Base-by-base conservation (phyloP, 176 grass and related monocot species). In the Raddia distichophylla region DNA sequence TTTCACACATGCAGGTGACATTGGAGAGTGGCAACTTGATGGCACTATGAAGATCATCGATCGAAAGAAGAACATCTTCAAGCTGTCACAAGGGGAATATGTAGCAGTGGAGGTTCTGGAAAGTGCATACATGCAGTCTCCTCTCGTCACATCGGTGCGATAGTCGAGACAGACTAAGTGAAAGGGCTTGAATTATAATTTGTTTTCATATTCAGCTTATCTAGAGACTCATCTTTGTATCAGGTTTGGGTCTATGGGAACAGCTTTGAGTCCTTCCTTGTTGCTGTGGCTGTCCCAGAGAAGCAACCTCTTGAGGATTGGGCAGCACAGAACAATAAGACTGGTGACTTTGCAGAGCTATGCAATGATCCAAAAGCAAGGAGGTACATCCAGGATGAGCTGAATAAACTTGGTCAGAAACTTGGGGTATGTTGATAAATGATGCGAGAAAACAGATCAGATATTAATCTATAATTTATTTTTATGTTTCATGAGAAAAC, bases 61-160 rank as follows among this genome's bases (percentile, higher is more conserved):
- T 62, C 89, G 95, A 80, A 98, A 98, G 85, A 95, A 98, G 76
- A 98, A 98, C 49, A 95, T 95, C 32, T 98, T 98, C 75, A 98
- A 98, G 86, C 82, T 98, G 63, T 98, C 92, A 58, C 95, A 98
- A 63, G 92, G 95, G 74, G 95, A 98, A 59, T 98, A 98, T 77
- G 90, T 98, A 20, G 93, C 96, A 70, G 90, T 93, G 65, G 93
- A 98, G 87, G 85, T 93, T 18, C 53, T 95, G 20, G 92, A 98
- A 88, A 98, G 85, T 12, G 58, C 84, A 68, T 95, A 93, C 42
- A 15, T 73, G 79, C 93, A 98, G 74, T 98, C 76, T 17, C 93
- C 93, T 54, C 90, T 91, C 2, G 67, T 86, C 34, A 71, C 90
- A 74, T 84, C 84, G 12, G 88, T 86, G 86, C 0, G 17, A 32